Evolutionary conservation across 1,284 basidiomycete genomes (phyloP).

Genomic region (Ceratobasidium papillatum): DNA sequence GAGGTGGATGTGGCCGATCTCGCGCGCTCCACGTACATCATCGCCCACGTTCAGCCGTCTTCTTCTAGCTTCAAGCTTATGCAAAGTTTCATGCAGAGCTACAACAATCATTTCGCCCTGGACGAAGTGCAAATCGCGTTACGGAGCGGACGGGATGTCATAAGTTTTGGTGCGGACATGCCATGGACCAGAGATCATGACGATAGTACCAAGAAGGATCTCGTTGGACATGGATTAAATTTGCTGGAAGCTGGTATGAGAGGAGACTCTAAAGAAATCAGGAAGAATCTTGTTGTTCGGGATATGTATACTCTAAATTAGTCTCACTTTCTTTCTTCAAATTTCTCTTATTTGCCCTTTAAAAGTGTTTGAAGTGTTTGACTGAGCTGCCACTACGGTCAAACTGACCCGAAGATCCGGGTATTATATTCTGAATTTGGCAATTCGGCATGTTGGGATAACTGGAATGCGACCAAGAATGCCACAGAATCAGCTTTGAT

Average conservation of each 20-base stretch:
- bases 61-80: background rate
- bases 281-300: background rate
- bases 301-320: background rate
- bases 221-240: background rate
- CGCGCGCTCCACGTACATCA: background rate
- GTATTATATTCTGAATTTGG: too few species aligned
- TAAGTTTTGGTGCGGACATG: conserved; percentile 9
- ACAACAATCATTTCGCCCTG: background rate
- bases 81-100: conserved; percentile 3
- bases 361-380: too few species aligned
- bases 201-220: background rate
- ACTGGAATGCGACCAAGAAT: too few species aligned
- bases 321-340: too few species aligned
- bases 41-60: background rate
- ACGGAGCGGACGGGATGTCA: background rate
- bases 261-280: background rate
- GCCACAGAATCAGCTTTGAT: too few species aligned
- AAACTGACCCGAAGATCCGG: too few species aligned
- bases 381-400: too few species aligned
- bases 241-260: background rate
- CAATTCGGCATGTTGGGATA: too few species aligned
- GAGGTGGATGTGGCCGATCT: conserved; percentile 16
- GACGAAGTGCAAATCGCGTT: conserved; percentile 13
- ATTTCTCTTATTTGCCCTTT: too few species aligned
- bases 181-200: background rate